Evolutionary conservation across 768 basidiomycete species (phyloP), one percentile per base, ranked within the genome.

Genomic region (Boletus rubescentipes): DNA sequence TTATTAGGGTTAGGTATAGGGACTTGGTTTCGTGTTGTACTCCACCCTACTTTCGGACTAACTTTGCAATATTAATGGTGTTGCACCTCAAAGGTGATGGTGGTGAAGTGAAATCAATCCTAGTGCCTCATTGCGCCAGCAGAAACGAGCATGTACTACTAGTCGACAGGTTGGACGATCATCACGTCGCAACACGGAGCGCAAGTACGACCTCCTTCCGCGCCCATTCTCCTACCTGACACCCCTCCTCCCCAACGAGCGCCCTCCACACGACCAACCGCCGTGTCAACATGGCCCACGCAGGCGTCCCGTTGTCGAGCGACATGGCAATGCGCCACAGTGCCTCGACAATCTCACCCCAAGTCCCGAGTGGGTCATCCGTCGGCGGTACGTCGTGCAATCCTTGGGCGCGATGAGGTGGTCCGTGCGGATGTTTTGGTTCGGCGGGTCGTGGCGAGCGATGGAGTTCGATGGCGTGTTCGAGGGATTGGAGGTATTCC

Each of bases 181-280:
- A 20, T 56, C 44, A 60, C 9, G 21, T 7, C 34, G 53, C 14
- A 11, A 7, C 41, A 14, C 20, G 20, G 9, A 64, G 36, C 30
- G 45, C 54, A 21, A 40, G 46, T 5, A 57, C 42, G 0, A 32
- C 57, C 23, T 61, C 53, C 43, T 29, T 69, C 39, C 85, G 72
- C n/a, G 74, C 79, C 85, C 85, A 88, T 56, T 86, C 83, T 6
- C 79, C 79, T 1, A 76, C 63, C 21, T 50, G 53, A 45, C 67
- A 70, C 4, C 61, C 67, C 20, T 74, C 71, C 7, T 61, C 64
- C 4, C 80, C 81, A 3, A 67, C 71, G 10, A 80, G 54, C 1
- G 76, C 69, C 57, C 81, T 75, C 84, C 84, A 87, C 8, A 84
- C 49, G 35, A 90, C 63, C 56, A 88, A 45, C 53, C 85, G 73